Conservation (phyloP, 768 basidiomycete species). For the Lactifluus rugatus region DNA sequence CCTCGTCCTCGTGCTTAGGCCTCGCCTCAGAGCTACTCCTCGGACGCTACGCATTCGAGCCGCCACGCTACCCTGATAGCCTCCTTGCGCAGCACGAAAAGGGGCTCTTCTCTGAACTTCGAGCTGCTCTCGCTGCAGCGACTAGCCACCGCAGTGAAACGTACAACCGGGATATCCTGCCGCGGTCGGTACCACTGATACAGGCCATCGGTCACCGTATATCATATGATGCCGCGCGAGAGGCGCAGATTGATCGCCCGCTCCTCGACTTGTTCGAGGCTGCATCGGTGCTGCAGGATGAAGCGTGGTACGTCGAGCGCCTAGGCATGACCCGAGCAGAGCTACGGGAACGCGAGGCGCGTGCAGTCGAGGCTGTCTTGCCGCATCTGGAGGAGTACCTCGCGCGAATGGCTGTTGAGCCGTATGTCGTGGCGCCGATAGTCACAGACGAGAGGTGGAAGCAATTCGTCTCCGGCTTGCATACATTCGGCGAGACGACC, state of each 20-base stretch:
- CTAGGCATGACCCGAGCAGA: conserved; percentile 37
- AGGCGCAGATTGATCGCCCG: conserved; percentile 34
- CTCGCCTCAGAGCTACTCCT: conserved; percentile 52
- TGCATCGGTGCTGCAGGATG: conserved; percentile 41
- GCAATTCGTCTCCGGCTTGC: neutral
- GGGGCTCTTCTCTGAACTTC: conserved; percentile 27
- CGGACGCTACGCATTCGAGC: conserved; percentile 42
- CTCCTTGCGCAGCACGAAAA: conserved; percentile 42
- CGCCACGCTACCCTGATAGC: conserved; percentile 34
- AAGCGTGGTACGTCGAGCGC: conserved; percentile 52
- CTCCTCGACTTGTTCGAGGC: conserved; percentile 50
- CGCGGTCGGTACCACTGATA: conserved; percentile 41
- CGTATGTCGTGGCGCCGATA: conserved; percentile 19
- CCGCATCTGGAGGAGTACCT: conserved; percentile 19
- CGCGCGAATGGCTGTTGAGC: conserved; percentile 6
- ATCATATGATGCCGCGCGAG: conserved; percentile 45
- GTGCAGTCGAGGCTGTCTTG: conserved; percentile 22
- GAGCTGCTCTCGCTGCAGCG: conserved; percentile 6
- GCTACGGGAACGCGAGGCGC: conserved; percentile 28
- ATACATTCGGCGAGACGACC: neutral
- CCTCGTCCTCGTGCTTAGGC: conserved; percentile 25
- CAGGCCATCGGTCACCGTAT: conserved; percentile 58
- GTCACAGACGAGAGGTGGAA: conserved; percentile 19
- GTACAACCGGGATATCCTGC: conserved; percentile 47
- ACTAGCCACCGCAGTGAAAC: conserved; percentile 36